These are phyloP conservation scores for Aspergillus sp. DNA, from an alignment of 2,329 filamentous ascomycete genomes.

Conservation along the genomic window DNA sequence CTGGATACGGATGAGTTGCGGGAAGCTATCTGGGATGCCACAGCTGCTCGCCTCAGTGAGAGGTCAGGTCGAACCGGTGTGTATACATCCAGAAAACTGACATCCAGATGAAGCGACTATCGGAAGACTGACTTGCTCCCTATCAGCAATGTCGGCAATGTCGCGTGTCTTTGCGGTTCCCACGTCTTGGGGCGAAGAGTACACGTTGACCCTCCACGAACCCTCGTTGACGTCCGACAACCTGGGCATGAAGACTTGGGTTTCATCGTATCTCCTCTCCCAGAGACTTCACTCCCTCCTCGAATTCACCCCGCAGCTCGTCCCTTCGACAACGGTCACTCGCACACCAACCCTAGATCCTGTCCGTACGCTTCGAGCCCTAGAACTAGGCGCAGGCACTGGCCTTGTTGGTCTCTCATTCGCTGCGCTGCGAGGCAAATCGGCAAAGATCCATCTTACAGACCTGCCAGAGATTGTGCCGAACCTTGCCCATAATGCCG, in stretches of 20 bases:
- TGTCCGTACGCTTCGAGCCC: constrained; percentile 39
- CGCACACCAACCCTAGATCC: constrained; percentile 14
- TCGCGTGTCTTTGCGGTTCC: constrained; percentile 62
- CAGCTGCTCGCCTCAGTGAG: constrained; percentile 77
- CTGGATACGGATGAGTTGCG: constrained; percentile 44
- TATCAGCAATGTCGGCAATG: constrained; percentile 61
- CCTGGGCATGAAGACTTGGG: constrained; percentile 93
- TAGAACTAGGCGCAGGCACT: constrained; percentile 88
- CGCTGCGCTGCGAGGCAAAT: constrained; percentile 62
- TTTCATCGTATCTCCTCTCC: constrained; percentile 81
- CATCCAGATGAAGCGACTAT: background rate
- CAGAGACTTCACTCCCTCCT: constrained; percentile 60
- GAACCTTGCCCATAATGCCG: constrained; percentile 75
- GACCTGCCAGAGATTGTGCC: constrained; percentile 81
- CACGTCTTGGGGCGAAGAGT: constrained; percentile 39
- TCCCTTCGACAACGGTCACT: constrained; percentile 26
- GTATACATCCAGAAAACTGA: constrained; percentile 11
- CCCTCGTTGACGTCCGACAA: constrained; percentile 85
- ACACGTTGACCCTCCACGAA: constrained; percentile 75
- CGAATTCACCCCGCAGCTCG: constrained; percentile 31
- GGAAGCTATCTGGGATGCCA: constrained; percentile 66
- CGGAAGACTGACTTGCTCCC: background rate
- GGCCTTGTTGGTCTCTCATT: constrained; percentile 87
- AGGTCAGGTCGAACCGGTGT: constrained; percentile 74
- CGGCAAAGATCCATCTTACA: constrained; percentile 67